phyloP scores from a whole-genome alignment of 345 rosid genomes.

The Carallia pectinifolia region DNA sequence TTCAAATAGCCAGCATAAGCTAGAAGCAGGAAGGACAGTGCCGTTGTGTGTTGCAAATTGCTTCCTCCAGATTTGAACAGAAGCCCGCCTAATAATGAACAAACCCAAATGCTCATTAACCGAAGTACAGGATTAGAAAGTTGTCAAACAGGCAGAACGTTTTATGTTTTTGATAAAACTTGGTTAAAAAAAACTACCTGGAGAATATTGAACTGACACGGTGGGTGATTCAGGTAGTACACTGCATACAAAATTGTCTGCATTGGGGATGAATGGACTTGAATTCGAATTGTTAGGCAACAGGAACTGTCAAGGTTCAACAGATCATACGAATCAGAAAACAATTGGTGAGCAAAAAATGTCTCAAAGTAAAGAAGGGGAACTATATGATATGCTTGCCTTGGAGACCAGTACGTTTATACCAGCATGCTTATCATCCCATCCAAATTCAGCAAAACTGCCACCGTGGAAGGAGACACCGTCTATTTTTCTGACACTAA shows the following conservation, averaged over 20 bases:
- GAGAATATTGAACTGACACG: conserved; percentile 37
- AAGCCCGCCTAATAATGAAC: conserved; percentile 41
- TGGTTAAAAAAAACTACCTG: conserved; percentile 28
- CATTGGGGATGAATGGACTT: conserved; percentile 26
- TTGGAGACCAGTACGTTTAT: conserved; percentile 23
- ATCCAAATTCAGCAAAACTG: conserved; percentile 31
- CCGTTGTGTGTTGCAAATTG: conserved; percentile 23
- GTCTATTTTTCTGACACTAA: not conserved
- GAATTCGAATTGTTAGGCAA: conserved; percentile 2
- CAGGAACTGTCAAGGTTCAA: conserved; percentile 19
- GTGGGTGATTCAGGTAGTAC: conserved; percentile 59
- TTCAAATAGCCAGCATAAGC: conserved; percentile 12
- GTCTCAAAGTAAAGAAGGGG: not conserved
- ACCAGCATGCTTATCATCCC: conserved; percentile 29
- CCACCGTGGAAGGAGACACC: conserved; percentile 2
- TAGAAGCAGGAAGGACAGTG: conserved; percentile 26
- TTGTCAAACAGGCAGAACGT: too few species aligned
- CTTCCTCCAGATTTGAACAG: conserved; percentile 32
- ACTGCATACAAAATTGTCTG: conserved; percentile 43
- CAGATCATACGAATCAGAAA: too few species aligned
- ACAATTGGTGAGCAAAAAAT: not conserved
- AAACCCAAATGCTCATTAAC: too few species aligned
- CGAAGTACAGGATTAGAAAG: too few species aligned
- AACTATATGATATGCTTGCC: not conserved
- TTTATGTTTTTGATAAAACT: too few species aligned